Base-by-base conservation (phyloP, 2,329 filamentous ascomycete genomes). In the Pseudonectria buxi region DNA sequence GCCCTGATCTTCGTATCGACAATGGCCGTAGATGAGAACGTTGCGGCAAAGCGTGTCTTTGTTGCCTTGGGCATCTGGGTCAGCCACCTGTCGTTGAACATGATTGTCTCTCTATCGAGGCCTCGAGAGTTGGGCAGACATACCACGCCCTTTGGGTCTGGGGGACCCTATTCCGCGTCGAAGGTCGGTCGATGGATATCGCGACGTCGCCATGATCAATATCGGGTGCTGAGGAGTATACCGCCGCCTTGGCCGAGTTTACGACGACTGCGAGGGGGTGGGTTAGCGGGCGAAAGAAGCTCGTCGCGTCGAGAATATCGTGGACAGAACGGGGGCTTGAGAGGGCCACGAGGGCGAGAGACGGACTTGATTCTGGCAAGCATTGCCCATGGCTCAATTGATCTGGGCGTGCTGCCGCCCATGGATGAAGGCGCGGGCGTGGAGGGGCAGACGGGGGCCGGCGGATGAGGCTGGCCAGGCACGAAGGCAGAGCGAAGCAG, bases 21-120 rank as follows among this genome's bases (percentile, higher is more conserved):
- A 95, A 63, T 90, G 85, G 37, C 88, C 88, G 61, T 94, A 95
- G 53, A 95, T 94, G 43, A 88, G 76, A 43, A 95, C 83, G 64
- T 95, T 95, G 56, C 88, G 83, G 65, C 88, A 95, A 38, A 90
- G 74, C 6, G 86, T 94, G 58, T 94, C 88, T 65, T 90, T 94
- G 60, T 84, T 85, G 65, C 86, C 82, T 83, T 47, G 18, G 6
- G 27, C 13, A 33, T 38, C 26, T 29, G 31, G 36, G 40, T 46
- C 36, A 50, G 42, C 30, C 33, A 28, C 28, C 18, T 35, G 30
- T 22, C 18, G 38, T 24, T 30, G 30, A 35, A 28, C 24, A 28
- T 33, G 33, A n/a, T n/a, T n/a, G n/a, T n/a, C 10, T 34, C 28
- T 28, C 14, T 30, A 35, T 39, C 26, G 29, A 30, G 15, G 35